phyloP scores from a whole-genome alignment of 2,329 filamentous ascomycete species.

The Kalaharituber pfeilii region DNA sequence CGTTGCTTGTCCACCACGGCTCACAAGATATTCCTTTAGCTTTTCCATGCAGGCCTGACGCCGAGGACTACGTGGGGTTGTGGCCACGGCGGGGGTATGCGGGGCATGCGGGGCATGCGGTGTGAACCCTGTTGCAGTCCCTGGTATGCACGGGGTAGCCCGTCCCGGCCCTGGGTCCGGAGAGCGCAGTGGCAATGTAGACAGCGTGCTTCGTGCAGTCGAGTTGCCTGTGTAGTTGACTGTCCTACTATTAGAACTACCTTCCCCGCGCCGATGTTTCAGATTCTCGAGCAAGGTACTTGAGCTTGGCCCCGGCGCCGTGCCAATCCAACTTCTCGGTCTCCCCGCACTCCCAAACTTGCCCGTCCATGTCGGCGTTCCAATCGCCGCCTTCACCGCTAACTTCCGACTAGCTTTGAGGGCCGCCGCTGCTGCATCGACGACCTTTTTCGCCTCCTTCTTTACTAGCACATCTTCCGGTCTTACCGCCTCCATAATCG shows the following conservation, averaged over 20 bases:
- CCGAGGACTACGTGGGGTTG: background rate
- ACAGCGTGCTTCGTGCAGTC: background rate
- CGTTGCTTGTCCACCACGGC: background rate
- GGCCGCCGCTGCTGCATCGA: conserved; percentile 7
- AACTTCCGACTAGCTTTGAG: conserved; percentile 10
- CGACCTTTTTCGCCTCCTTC: conserved; percentile 11
- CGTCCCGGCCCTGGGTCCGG: too few species aligned
- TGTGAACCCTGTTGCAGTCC: too few species aligned
- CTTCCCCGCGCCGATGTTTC: too few species aligned
- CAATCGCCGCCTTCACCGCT: conserved; percentile 32
- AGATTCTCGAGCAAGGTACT: too few species aligned
- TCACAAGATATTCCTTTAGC: background rate
- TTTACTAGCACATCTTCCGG: conserved; percentile 1
- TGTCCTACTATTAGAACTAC: background rate
- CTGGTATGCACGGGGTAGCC: too few species aligned
- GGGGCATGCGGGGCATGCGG: too few species aligned
- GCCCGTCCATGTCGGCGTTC: conserved; percentile 88
- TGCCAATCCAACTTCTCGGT: conserved; percentile 61
- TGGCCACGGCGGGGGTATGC: background rate
- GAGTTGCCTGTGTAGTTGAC: background rate
- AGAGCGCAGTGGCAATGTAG: background rate
- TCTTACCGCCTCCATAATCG: conserved; percentile 7
- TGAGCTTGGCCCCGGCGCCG: conserved; percentile 36
- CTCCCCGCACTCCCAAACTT: conserved; percentile 30
- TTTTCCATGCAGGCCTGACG: background rate